A percentile compares a stretch with the other conserved stretches of the same genome.
Evolutionary conservation across 2,329 filamentous ascomycete species (phyloP).

Genomic region (Alternaria ethzedia): DNA sequence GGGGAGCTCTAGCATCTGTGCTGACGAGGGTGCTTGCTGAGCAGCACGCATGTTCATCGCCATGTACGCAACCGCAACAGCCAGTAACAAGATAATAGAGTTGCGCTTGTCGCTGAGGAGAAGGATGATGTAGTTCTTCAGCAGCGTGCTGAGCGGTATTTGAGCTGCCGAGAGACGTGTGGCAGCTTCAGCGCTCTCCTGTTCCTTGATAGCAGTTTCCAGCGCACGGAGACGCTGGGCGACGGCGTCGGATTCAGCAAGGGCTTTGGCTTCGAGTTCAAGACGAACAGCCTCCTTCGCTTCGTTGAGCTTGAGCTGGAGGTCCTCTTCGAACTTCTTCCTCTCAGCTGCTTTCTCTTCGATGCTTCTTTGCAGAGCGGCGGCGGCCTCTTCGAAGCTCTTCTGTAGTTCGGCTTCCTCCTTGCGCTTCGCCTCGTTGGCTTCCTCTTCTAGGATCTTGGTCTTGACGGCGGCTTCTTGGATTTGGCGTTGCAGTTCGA

Average conservation of each 20-base stretch:
- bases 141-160: conserved; percentile 58
- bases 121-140: conserved; percentile 61
- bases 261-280: conserved; percentile 38
- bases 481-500: conserved; percentile 40
- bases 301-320: conserved; percentile 38
- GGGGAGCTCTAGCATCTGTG: background rate
- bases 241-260: conserved; percentile 34
- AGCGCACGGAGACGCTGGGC: conserved; percentile 39
- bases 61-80: conserved; percentile 52
- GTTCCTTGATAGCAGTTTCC: conserved; percentile 36
- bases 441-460: conserved; percentile 37
- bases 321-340: conserved; percentile 32
- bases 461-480: conserved; percentile 41
- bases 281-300: conserved; percentile 43
- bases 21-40: conserved; percentile 7
- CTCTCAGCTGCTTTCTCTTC: conserved; percentile 39
- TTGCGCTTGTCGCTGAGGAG: conserved; percentile 62
- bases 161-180: conserved; percentile 39
- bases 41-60: conserved; percentile 31
- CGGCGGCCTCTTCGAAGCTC: conserved; percentile 35
- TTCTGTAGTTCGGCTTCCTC: conserved; percentile 36
- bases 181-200: conserved; percentile 15
- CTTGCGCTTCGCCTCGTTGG: conserved; percentile 29
- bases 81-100: conserved; percentile 56
- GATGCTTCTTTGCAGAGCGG: conserved; percentile 32